phyloP scores from a whole-genome alignment of 345 rosid species.

The Rubroshorea leprosula region DNA sequence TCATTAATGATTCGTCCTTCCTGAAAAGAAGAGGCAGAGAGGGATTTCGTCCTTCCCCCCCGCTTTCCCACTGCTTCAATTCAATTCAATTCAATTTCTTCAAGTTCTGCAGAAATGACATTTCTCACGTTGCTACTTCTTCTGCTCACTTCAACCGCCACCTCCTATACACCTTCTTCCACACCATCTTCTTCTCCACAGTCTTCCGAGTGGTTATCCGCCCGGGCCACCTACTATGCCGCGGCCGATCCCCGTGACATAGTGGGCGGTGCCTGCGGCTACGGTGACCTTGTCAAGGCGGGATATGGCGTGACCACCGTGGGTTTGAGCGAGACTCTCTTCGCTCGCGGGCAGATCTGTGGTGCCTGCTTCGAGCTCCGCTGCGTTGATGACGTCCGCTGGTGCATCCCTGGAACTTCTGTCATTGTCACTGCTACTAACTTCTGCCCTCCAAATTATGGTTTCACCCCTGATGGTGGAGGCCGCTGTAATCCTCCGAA shows the following conservation, averaged over 20 bases:
- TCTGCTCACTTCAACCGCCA: slow-evolving; percentile 21
- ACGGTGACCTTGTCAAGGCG: slow-evolving; percentile 74
- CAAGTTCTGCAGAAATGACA: too few species aligned
- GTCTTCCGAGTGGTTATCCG: slow-evolving; percentile 62
- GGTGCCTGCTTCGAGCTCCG: slow-evolving; percentile 91
- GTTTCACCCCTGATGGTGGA: slow-evolving; percentile 72
- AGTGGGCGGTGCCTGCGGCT: slow-evolving; percentile 97
- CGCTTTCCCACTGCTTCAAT: too few species aligned
- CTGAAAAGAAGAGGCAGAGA: too few species aligned
- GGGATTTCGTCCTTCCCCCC: too few species aligned
- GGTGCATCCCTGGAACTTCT: slow-evolving; percentile 93
- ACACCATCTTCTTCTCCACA: slow-evolving; percentile 34
- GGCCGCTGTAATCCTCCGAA: slow-evolving; percentile 94
- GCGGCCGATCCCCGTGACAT: slow-evolving; percentile 81
- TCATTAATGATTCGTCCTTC: too few species aligned
- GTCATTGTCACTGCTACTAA: slow-evolving; percentile 78
- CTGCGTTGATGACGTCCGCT: slow-evolving; percentile 80
- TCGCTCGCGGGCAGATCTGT: slow-evolving; percentile 91
- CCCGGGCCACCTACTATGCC: slow-evolving; percentile 94
- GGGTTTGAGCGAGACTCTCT: slow-evolving; percentile 73
- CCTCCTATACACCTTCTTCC: slow-evolving; percentile 28
- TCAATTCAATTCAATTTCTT: too few species aligned
- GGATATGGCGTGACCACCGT: slow-evolving; percentile 94
- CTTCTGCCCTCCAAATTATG: slow-evolving; percentile 95
- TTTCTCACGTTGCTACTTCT: slow-evolving; percentile 22